A percentile compares a stretch with the other conserved stretches of the same genome.
Conservation (phyloP, 208 protist species). For the Crithidia bombi region DNA sequence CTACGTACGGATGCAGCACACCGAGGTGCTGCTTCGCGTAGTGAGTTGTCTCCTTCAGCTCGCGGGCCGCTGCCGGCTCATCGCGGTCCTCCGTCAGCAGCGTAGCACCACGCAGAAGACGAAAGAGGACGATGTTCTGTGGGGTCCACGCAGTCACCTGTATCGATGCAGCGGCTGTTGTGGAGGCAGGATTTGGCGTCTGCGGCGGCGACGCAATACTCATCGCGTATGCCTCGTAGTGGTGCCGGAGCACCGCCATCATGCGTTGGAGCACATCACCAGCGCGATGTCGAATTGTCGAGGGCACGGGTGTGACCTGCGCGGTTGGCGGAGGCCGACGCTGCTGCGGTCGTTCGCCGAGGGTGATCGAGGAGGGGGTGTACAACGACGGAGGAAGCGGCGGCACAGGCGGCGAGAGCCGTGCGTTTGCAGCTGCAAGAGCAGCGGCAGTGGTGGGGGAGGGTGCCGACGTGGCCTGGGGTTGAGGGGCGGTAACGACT, state of each 20-base stretch:
- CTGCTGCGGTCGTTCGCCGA: not conserved
- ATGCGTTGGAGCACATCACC: slow-evolving; percentile 36
- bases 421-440: too few species aligned
- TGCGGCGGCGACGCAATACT: not conserved
- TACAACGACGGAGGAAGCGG: not conserved
- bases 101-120: slow-evolving; percentile 44
- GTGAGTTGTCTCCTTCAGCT: slow-evolving; percentile 42
- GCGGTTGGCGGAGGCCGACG: not conserved
- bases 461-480: too few species aligned
- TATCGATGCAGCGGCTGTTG: not conserved
- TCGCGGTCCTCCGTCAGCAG: slow-evolving; percentile 52
- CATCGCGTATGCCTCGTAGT: slow-evolving; percentile 18
- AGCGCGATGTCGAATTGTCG: slow-evolving; percentile 27
- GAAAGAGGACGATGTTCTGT: slow-evolving; percentile 44
- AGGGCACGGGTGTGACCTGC: slow-evolving; percentile 3
- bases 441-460: too few species aligned
- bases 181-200: not conserved
- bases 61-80: slow-evolving; percentile 39
- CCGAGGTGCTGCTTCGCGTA: slow-evolving; percentile 37
- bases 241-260: slow-evolving; percentile 28
- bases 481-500: too few species aligned
- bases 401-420: not conserved
- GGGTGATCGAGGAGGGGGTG: not conserved
- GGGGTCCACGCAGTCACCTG: slow-evolving; percentile 38
- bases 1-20: slow-evolving; percentile 36